These are phyloP conservation scores for Mortierella alpina DNA, from an alignment of 192 early-diverging fungal species.

Conservation along the genomic window DNA sequence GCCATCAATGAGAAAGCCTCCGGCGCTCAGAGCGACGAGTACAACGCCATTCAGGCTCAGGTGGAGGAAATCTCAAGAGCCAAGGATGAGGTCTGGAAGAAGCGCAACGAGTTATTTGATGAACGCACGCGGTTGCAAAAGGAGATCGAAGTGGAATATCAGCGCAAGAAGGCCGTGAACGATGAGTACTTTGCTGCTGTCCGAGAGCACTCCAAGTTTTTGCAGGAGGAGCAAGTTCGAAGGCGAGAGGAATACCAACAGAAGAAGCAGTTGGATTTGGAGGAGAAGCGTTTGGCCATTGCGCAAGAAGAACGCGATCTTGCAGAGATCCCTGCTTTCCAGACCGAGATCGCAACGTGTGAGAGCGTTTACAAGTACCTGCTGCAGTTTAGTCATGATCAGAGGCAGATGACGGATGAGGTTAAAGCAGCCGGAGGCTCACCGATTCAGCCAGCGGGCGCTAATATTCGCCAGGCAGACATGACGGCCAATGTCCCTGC, in stretches of 20 bases:
- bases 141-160: slow-evolving; percentile 76
- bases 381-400: slow-evolving; percentile 55
- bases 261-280: slow-evolving; percentile 71
- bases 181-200: slow-evolving; percentile 78
- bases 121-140: slow-evolving; percentile 79
- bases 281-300: slow-evolving; percentile 73
- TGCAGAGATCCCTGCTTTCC: slow-evolving; percentile 89
- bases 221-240: slow-evolving; percentile 74
- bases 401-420: slow-evolving; percentile 55
- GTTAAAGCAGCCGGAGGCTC: slow-evolving; percentile 4
- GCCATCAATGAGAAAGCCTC: slow-evolving; percentile 73
- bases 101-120: slow-evolving; percentile 73
- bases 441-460: slow-evolving; percentile 51
- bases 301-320: slow-evolving; percentile 84
- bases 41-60: slow-evolving; percentile 77
- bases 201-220: slow-evolving; percentile 78
- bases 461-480: slow-evolving; percentile 67
- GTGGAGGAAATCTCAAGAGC: slow-evolving; percentile 72
- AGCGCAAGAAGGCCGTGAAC: slow-evolving; percentile 72
- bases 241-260: slow-evolving; percentile 76
- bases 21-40: slow-evolving; percentile 72
- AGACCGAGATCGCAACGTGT: slow-evolving; percentile 86
- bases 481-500: slow-evolving; percentile 71
- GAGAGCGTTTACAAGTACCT: slow-evolving; percentile 84
- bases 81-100: slow-evolving; percentile 70